Evolutionary conservation across 129 eudicot genomes (phyloP).

Genomic region (Saposhnikovia divaricata): DNA sequence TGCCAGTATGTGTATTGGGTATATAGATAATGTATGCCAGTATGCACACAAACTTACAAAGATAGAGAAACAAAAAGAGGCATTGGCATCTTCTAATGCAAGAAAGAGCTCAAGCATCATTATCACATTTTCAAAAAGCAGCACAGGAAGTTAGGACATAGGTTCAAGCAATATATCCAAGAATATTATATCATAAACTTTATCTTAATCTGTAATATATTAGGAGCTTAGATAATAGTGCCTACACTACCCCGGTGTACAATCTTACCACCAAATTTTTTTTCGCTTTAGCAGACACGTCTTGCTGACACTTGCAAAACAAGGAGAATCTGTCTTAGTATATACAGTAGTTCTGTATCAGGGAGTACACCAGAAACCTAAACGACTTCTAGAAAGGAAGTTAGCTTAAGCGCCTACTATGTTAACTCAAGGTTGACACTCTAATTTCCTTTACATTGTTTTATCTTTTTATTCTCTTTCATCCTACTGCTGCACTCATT

Average conservation of each 20-base stretch:
- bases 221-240: background rate
- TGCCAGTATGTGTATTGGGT: background rate
- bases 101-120: background rate
- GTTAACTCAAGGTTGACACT: background rate
- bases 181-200: background rate
- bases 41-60: background rate
- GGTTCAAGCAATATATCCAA: background rate
- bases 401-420: background rate
- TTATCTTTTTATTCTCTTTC: background rate
- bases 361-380: background rate
- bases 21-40: background rate
- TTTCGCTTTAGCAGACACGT: background rate
- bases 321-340: background rate
- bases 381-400: background rate
- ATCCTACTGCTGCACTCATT: background rate
- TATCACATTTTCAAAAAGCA: background rate
- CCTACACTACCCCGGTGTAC: background rate
- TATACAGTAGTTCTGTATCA: background rate
- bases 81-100: background rate
- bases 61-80: background rate
- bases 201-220: background rate
- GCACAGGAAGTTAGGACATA: background rate
- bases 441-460: background rate
- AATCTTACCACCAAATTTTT: background rate
- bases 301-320: background rate